Evolutionary conservation across 345 rosid species (phyloP), one percentile per base, ranked within the genome.

Genomic region (Ceriops zippeliana): DNA sequence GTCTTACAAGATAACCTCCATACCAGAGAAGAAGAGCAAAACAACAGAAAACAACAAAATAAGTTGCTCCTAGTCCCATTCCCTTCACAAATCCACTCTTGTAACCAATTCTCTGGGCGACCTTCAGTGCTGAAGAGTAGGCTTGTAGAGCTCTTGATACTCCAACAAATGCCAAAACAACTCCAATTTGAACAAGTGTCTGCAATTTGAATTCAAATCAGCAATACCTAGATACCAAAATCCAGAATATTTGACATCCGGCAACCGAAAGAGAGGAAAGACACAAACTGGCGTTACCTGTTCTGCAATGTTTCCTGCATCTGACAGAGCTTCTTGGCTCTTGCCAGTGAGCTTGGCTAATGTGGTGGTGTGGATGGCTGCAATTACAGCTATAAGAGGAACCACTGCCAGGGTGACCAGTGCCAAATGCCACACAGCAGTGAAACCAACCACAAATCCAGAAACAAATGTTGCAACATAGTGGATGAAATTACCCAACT

Each of bases 401-500:
- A 91, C 99, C 46, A 91, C 99, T 56, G 98, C 99, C 4, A 95
- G 86, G 15, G 99, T 95, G 54, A 90, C 99, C 52, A 95, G 82
- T 6, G 98, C 98, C 21, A 95, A 71, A 68, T 95, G 98, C 99
- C 99, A 95, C 46, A 89, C 96, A 46, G 99, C 99, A 20, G 98
- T 91, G 83, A 95, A 95, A 69, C 99, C 99, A 38, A 95, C 96
- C 61, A 86, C 86, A 80, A 95, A 95, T 73, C 99, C 99, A 35
- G 96, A 85, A 16, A 89, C 99, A 68, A 91, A 95, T 3, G 99
- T 91, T 32, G 93, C 96, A 86, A 91, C 84, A 75, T 91, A 95
- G 66, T 95, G 99, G 62, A 91, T 83, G 82, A 95, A 95, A 85
- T 95, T 95, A 19, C 99, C 99, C 84, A 95, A 67, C 99, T 95